Conservation (phyloP, 2,329 filamentous ascomycete genomes). For the Cytospora schulzeri region DNA sequence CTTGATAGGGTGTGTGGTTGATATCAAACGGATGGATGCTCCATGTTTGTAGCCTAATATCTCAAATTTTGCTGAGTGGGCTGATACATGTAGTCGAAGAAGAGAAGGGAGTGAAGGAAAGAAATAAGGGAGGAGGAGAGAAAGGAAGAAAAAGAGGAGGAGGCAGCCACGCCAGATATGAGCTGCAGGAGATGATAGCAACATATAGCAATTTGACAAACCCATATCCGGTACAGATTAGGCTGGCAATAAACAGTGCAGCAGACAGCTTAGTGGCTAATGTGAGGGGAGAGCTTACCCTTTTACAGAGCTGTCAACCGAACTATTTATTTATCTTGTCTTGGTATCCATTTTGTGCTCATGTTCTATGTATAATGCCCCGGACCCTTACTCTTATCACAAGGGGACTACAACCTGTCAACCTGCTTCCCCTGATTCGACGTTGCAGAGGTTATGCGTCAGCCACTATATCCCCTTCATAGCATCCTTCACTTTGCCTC, state of each 20-base stretch:
- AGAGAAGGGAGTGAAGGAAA: neutral
- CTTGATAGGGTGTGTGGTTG: neutral
- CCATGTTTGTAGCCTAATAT: neutral
- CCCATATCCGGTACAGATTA: slow-evolving; percentile 1
- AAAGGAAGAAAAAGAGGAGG: neutral
- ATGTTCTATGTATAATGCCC: slow-evolving; percentile 15
- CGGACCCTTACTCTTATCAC: slow-evolving; percentile 27
- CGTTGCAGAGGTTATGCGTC: too few species aligned
- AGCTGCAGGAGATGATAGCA: slow-evolving; percentile 12
- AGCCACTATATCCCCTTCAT: neutral
- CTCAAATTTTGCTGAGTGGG: neutral
- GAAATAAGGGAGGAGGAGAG: neutral
- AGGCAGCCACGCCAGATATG: neutral
- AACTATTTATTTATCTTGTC: slow-evolving; percentile 19
- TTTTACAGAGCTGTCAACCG: slow-evolving; percentile 20
- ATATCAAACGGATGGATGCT: neutral
- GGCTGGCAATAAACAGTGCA: slow-evolving; percentile 8
- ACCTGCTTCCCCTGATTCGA: neutral
- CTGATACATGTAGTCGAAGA: too few species aligned
- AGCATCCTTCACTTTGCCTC: neutral
- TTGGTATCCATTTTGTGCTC: slow-evolving; percentile 25
- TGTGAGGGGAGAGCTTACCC: slow-evolving; percentile 20
- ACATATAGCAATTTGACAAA: slow-evolving; percentile 20
- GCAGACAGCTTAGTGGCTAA: neutral
- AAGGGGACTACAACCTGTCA: slow-evolving; percentile 8